Evolutionary conservation across 2,329 filamentous ascomycete species (phyloP), one percentile per base, ranked within the genome.

Genomic region (Talaromyces piceae): DNA sequence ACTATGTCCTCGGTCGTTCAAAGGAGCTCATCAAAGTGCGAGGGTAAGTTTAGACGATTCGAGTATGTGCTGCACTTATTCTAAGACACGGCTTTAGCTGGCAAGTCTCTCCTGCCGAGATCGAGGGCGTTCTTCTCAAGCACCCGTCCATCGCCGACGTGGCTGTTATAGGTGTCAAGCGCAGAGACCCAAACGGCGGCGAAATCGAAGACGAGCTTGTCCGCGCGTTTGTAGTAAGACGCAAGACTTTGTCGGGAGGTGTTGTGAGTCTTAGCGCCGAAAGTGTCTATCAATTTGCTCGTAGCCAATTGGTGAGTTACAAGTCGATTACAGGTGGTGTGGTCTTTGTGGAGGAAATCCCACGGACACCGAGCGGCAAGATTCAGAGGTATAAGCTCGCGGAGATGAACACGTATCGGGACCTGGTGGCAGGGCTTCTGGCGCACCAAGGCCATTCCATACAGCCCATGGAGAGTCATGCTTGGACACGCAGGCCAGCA

Each of bases 281-380:
- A 20, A 68, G 75, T 49, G 67, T 77, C n/a, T 71, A 74, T 47
- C 58, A 60, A 9, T 74, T 70, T 53, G 61, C 72, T 11, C 63
- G 65, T 11, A 52, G 57, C 1, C 67, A 67, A 43, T 62, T 78
- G 22, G 73, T 73, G 6, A 71, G 69, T 48, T 78, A 77, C 63
- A 78, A 78, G 54, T 63, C 66, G 3, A 57, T 77, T 0, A 73
- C 73, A 7, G 72, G 72, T 5, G 74, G 73, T 0, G 68, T 78
- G 7, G 58, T 71, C 20, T 77, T 77, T 49, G 69, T 77, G 12
- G 69, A 75, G 41, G 62, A 70, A 25, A 74, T 78, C 28, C 75
- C 76, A 4, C 72, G 73, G 44, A 73, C 73, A 2, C 64, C 73
- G 0, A 75, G 73, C 52, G 76, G 76, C 12, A 78, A 78, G 62